Conservation (phyloP, 2,329 filamentous ascomycete genomes). For the Alternaria gaisen region DNA sequence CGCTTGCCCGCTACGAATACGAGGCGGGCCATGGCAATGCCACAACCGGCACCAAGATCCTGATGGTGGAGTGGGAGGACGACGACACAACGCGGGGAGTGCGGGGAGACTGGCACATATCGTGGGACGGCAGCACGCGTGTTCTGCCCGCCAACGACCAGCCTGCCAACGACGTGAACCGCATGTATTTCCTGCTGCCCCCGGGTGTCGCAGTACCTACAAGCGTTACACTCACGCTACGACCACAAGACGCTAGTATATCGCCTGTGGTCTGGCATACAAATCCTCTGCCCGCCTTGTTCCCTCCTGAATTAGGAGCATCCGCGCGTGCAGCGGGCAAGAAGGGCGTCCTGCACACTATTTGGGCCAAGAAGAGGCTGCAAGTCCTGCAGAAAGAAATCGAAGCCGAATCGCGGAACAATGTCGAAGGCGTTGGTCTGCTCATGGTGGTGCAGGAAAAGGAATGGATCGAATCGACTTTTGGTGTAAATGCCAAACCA, state of each 20-base stretch:
- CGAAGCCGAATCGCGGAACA: conserved; percentile 73
- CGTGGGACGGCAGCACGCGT: conserved; percentile 82
- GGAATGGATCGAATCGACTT: conserved; percentile 85
- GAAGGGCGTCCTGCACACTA: conserved; percentile 85
- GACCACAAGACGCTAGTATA: conserved; percentile 56
- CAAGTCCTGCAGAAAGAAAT: conserved; percentile 81
- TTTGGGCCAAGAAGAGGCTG: conserved; percentile 87
- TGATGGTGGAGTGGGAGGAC: conserved; percentile 92
- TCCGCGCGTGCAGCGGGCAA: conserved; percentile 73
- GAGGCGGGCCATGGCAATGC: conserved; percentile 74
- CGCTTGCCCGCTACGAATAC: conserved; percentile 88
- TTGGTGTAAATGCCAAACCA: conserved; percentile 66
- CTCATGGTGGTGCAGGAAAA: conserved; percentile 86
- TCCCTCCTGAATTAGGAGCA: conserved; percentile 76
- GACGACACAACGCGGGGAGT: conserved; percentile 60
- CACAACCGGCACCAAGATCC: conserved; percentile 81
- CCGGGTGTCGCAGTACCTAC: conserved; percentile 76
- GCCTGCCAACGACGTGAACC: conserved; percentile 60
- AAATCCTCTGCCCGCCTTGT: conserved; percentile 87
- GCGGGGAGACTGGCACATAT: conserved; percentile 74
- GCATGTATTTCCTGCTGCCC: conserved; percentile 83
- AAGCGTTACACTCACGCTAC: conserved; percentile 71
- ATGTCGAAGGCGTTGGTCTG: conserved; percentile 82
- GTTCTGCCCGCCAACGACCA: conserved; percentile 72
- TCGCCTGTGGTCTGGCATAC: conserved; percentile 64